Percentiles rank a stretch among this genome's conserved stretches.
Conservation (phyloP, 2,329 filamentous ascomycete species). For the Ophiostoma himal-ulmi region DNA sequence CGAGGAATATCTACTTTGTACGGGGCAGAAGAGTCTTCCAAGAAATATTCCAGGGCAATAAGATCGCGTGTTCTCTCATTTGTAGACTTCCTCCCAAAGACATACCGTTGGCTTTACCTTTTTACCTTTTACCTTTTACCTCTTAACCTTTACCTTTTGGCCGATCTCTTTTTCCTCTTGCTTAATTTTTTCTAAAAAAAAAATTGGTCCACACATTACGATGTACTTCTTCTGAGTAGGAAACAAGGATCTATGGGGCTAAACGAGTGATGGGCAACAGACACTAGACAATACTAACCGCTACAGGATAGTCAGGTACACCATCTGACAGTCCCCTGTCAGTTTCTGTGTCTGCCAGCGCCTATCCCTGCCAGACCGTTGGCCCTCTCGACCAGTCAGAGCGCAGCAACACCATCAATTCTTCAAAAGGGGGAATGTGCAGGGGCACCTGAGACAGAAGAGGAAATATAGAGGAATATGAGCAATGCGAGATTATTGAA, state of each 20-base stretch:
- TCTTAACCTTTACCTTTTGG: no score
- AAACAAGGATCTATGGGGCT: not conserved
- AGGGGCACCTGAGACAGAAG: slow-evolving; percentile 3
- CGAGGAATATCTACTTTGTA: no score
- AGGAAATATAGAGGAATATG: not conserved
- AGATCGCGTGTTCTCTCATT: not conserved
- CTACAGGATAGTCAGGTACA: slow-evolving; percentile 6
- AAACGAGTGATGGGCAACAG: not conserved
- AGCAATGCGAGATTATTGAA: not conserved
- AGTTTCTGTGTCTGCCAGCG: no score
- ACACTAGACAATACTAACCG: not conserved
- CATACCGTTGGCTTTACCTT: not conserved
- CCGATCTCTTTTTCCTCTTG: slow-evolving; percentile 4
- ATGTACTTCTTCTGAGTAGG: no score
- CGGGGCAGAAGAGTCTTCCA: not conserved
- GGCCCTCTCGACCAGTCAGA: not conserved
- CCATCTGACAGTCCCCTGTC: not conserved
- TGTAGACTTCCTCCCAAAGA: not conserved
- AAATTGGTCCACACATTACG: not conserved
- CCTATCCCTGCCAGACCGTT: not conserved
- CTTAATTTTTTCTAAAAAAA: slow-evolving; percentile 9
- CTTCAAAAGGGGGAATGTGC: slow-evolving; percentile 11
- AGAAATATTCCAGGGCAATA: not conserved
- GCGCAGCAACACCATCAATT: not conserved
- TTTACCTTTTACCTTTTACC: not conserved